phyloP scores from a whole-genome alignment of 2,329 filamentous ascomycete species.

The Graphilbum fragrans region DNA sequence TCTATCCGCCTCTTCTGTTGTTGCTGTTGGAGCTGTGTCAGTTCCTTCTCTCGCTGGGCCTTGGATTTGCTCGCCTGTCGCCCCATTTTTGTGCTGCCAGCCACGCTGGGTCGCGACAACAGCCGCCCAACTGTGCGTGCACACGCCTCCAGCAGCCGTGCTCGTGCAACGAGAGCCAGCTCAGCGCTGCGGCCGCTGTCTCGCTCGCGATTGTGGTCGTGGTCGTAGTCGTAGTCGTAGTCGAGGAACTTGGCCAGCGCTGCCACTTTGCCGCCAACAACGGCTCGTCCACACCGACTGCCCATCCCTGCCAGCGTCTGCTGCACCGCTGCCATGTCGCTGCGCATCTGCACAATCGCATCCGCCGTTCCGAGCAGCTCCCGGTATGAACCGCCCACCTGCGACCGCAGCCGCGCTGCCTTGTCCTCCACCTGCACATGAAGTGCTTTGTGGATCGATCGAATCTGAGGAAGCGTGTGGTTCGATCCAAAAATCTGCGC shows the following conservation, averaged over 20 bases:
- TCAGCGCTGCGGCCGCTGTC: conserved; percentile 7
- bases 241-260: conserved; percentile 38
- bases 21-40: too few relatives aligned
- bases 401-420: conserved; percentile 46
- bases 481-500: conserved; percentile 40
- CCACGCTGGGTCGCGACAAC: conserved; percentile 16
- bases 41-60: background rate
- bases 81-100: conserved; percentile 22
- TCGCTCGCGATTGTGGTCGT: background rate
- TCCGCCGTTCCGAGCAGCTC: conserved; percentile 86
- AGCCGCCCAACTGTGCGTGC: conserved; percentile 35
- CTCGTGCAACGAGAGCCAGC: conserved; percentile 24
- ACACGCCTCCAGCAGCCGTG: conserved; percentile 39
- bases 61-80: conserved; percentile 5
- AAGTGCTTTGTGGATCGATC: conserved; percentile 47
- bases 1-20: background rate
- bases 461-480: conserved; percentile 51
- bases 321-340: conserved; percentile 65
- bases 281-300: conserved; percentile 59
- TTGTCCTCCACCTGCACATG: conserved; percentile 51
- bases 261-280: conserved; percentile 53
- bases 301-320: conserved; percentile 60
- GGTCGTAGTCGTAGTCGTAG: conserved; percentile 1
- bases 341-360: conserved; percentile 82
- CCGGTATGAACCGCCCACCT: conserved; percentile 63